These are phyloP conservation scores for Warburgia ugandensis DNA, from an alignment of 164 flowering plant species.

Conservation along the genomic window DNA sequence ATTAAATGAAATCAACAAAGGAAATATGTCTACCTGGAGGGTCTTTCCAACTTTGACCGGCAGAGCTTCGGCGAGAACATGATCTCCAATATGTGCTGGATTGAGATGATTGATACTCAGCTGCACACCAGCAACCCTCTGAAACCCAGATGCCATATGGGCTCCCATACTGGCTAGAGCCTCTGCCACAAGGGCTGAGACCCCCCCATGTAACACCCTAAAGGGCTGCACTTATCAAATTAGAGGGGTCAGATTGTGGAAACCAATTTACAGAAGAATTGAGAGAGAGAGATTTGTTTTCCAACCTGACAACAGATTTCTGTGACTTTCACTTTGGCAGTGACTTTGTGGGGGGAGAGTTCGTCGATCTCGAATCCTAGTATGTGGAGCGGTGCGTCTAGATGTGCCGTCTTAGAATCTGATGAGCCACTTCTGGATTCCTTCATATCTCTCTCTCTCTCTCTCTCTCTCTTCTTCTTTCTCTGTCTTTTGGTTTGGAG, in stretches of 20 bases:
- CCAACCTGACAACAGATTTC: constrained; percentile 65
- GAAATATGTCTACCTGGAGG: constrained; percentile 45
- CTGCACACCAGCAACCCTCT: constrained; percentile 77
- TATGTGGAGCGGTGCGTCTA: constrained; percentile 50
- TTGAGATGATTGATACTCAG: constrained; percentile 76
- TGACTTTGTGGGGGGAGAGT: constrained; percentile 38
- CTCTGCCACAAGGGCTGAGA: constrained; percentile 82
- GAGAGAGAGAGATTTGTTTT: background rate
- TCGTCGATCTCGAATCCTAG: constrained; percentile 58
- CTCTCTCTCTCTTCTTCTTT: background rate
- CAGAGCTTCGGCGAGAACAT: constrained; percentile 52
- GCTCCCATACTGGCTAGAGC: constrained; percentile 85
- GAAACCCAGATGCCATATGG: constrained; percentile 68
- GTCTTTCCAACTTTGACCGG: constrained; percentile 65
- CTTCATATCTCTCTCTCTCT: background rate
- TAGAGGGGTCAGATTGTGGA: background rate
- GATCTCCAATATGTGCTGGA: constrained; percentile 65
- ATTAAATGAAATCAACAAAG: background rate
- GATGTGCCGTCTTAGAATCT: constrained; percentile 19
- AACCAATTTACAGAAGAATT: background rate
- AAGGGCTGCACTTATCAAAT: constrained; percentile 40
- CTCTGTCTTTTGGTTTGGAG: too few relatives aligned
- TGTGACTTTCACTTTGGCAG: constrained; percentile 51
- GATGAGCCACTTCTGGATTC: background rate
- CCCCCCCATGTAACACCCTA: constrained; percentile 86